Evolutionary conservation across 176 grass and related monocot genomes (phyloP), one percentile per base, ranked within the genome.

Genomic region (Tuctoria greenei): DNA sequence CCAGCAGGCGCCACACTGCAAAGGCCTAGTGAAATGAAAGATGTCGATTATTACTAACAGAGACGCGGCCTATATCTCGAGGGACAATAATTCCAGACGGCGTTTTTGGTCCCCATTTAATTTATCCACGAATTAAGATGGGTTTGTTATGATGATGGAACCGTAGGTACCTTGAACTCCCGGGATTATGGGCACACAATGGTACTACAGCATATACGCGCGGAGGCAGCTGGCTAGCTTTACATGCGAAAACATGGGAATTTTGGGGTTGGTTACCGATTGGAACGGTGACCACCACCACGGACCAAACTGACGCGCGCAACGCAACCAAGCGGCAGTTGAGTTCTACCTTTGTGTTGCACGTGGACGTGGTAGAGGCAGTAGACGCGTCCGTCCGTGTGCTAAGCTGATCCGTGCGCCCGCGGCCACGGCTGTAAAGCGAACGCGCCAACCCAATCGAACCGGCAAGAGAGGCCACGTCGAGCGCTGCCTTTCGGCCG

Each of bases 351-450:
- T n/a, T n/a, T n/a, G n/a, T n/a, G n/a, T n/a, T n/a, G n/a, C n/a
- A n/a, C n/a, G n/a, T n/a, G n/a, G n/a, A n/a, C n/a, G n/a, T n/a
- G n/a, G n/a, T n/a, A n/a, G n/a, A n/a, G n/a, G n/a, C n/a, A n/a
- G n/a, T n/a, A n/a, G n/a, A n/a, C n/a, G n/a, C n/a, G n/a, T n/a
- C n/a, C n/a, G n/a, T n/a, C n/a, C n/a, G n/a, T n/a, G n/a, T n/a
- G n/a, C n/a, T n/a, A n/a, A 14, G 2, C 13, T 46, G 27, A 18
- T 20, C 5, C 52, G 7, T 12, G 70, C 51, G 16, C 1, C 36
- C 21, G 70, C 36, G 60, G 82, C 68, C n/a, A n/a, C n/a, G 68
- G 83, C 83, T 85, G 83, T 57, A 85, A 85, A 85, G 75, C 60
- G 46, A 15, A 14, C 38, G 61, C 34, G 76, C 75, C 82, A 84